Conservation (phyloP, 2,329 filamentous ascomycete species). For the Macroventuria anomochaeta region DNA sequence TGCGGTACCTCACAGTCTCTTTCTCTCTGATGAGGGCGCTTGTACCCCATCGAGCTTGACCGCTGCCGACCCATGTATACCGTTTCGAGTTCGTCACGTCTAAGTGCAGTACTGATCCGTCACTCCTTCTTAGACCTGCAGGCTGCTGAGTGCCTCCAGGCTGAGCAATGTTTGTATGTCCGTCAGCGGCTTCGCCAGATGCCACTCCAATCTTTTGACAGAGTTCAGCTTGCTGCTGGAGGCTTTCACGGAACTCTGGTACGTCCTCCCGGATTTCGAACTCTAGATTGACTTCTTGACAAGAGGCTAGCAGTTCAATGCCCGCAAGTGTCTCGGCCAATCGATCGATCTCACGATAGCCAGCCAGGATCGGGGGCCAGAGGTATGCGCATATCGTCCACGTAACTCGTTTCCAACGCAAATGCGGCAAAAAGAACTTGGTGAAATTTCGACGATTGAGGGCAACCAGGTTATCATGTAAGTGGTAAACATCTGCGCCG, state of each 20-base stretch:
- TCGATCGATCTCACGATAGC: constrained; percentile 13
- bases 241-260: constrained; percentile 3
- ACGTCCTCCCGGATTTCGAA: constrained; percentile 27
- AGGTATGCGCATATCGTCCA: constrained; percentile 31
- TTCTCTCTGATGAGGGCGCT: constrained; percentile 13
- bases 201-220: constrained; percentile 9
- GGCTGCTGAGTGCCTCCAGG: background rate
- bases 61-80: constrained; percentile 28
- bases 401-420: constrained; percentile 32
- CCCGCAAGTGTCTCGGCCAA: constrained; percentile 6
- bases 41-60: constrained; percentile 16
- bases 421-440: constrained; percentile 23
- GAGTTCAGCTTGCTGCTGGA: constrained; percentile 10
- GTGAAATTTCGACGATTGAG: constrained; percentile 5
- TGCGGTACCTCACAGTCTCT: constrained; percentile 17
- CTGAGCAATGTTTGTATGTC: background rate
- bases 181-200: background rate
- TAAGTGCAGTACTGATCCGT: constrained; percentile 19
- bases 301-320: constrained; percentile 23
- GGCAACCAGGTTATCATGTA: constrained; percentile 25
- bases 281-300: constrained; percentile 35
- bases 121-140: constrained; percentile 8
- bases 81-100: constrained; percentile 14
- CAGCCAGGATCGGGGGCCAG: constrained; percentile 13
- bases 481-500: constrained; percentile 29